A percentile compares a stretch with the other conserved stretches of the same genome.
phyloP scores from a whole-genome alignment of 768 basidiomycete genomes.

The Ramaria sp. region DNA sequence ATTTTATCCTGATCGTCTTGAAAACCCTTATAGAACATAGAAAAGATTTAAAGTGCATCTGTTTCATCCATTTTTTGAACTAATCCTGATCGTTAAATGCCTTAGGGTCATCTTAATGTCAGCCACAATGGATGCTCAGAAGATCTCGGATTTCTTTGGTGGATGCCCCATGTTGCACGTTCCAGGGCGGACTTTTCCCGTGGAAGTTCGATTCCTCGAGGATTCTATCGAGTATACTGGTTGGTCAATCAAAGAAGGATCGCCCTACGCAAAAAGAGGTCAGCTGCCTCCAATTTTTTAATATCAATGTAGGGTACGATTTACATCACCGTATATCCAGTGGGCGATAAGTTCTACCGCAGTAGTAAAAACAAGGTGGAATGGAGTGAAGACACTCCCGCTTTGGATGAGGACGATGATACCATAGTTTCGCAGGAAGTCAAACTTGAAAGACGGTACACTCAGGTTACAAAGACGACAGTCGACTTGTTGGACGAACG shows the following conservation, averaged over 20 bases:
- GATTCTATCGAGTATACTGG: constrained; percentile 77
- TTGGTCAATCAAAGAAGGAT: constrained; percentile 72
- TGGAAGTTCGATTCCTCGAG: constrained; percentile 75
- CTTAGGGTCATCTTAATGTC: constrained; percentile 89
- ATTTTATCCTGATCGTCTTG: constrained; percentile 90
- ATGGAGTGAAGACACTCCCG: constrained; percentile 70
- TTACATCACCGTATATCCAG: constrained; percentile 23
- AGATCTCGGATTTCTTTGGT: constrained; percentile 84
- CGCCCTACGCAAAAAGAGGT: constrained; percentile 71
- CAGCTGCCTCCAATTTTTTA: constrained; percentile 18
- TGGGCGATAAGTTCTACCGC: constrained; percentile 50
- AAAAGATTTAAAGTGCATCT: constrained; percentile 83
- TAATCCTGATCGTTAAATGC: constrained; percentile 1
- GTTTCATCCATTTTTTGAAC: constrained; percentile 12
- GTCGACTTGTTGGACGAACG: constrained; percentile 83
- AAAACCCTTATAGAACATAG: constrained; percentile 70
- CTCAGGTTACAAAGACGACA: constrained; percentile 57
- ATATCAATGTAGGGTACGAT: background rate
- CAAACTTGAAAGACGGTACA: constrained; percentile 74
- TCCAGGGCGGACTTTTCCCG: constrained; percentile 92
- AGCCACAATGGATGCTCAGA: constrained; percentile 86
- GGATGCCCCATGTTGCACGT: constrained; percentile 71
- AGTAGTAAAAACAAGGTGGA: constrained; percentile 48
- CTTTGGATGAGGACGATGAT: constrained; percentile 57
- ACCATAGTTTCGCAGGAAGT: constrained; percentile 28